Percentiles rank a stretch among this genome's conserved stretches.
phyloP scores from a whole-genome alignment of 2,329 filamentous ascomycete species.

The Pseudogymnoascus sp. region DNA sequence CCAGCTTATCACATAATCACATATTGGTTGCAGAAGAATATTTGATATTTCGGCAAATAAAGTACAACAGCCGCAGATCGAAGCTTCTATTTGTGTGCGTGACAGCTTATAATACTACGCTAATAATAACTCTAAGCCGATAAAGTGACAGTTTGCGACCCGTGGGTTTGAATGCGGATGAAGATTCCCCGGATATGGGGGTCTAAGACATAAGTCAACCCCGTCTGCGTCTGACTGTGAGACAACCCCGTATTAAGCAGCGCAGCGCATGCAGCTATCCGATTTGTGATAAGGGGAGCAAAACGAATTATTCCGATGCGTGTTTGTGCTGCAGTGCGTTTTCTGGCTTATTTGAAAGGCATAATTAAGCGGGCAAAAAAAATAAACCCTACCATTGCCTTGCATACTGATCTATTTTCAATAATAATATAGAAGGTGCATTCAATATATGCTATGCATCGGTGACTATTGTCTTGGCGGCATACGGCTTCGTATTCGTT shows the following conservation, averaged over 20 bases:
- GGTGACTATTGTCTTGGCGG: conserved; percentile 3
- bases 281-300: not conserved
- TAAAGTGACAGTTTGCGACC: not conserved
- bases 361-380: not conserved
- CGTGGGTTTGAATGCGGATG: not conserved
- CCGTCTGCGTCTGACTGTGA: not conserved
- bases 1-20: not conserved
- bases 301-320: not conserved
- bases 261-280: not conserved
- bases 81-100: not conserved
- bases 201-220: not conserved
- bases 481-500: conserved; percentile 3
- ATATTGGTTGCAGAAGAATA: not conserved
- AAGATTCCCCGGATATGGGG: not conserved
- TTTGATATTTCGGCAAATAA: not conserved
- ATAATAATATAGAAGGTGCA: not conserved
- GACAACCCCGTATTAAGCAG: not conserved
- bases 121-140: not conserved
- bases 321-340: not conserved
- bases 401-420: not conserved
- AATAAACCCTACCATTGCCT: not conserved
- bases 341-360: not conserved
- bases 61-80: not conserved
- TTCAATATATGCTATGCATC: conserved; percentile 1
- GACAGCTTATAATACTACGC: not conserved